Evolutionary conservation across 1,139 yeast species (phyloP).

Genomic region (Yueomyces sp.): DNA sequence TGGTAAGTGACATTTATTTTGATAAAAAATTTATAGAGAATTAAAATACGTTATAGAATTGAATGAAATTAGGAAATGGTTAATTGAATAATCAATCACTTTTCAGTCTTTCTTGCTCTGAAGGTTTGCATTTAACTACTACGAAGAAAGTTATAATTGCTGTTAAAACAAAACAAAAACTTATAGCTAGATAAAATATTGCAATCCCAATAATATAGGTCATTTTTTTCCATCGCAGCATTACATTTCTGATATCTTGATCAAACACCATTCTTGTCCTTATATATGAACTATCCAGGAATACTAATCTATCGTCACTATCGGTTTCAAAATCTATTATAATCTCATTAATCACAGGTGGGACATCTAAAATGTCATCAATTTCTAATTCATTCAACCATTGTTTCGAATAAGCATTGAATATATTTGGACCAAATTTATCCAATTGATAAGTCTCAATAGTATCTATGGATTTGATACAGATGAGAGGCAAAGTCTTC

Average conservation of each 20-base stretch:
- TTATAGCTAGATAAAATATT: slow-evolving; percentile 10
- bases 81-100: no score
- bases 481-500: slow-evolving; percentile 7
- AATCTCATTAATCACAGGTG: slow-evolving; percentile 3
- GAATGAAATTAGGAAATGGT: no score
- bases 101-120: no score
- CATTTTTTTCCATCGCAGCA: slow-evolving; percentile 15
- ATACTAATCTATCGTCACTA: slow-evolving; percentile 2
- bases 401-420: slow-evolving; percentile 8
- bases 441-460: slow-evolving; percentile 2
- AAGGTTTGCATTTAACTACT: no score
- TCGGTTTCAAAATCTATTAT: slow-evolving; percentile 1
- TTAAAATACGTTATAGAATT: no score
- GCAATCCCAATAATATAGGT: slow-evolving; percentile 17
- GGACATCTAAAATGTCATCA: slow-evolving; percentile 7
- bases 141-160: slow-evolving; percentile 4
- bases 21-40: no score
- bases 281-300: slow-evolving; percentile 11
- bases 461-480: slow-evolving; percentile 3
- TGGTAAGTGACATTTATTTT: no score
- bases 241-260: slow-evolving; percentile 19
- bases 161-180: slow-evolving; percentile 10
- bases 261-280: slow-evolving; percentile 14
- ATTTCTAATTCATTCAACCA: slow-evolving; percentile 13
- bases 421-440: slow-evolving; percentile 5